phyloP scores from a whole-genome alignment of 108 stramenopile genomes.

The Mayamaea pseudoterrestris region DNA sequence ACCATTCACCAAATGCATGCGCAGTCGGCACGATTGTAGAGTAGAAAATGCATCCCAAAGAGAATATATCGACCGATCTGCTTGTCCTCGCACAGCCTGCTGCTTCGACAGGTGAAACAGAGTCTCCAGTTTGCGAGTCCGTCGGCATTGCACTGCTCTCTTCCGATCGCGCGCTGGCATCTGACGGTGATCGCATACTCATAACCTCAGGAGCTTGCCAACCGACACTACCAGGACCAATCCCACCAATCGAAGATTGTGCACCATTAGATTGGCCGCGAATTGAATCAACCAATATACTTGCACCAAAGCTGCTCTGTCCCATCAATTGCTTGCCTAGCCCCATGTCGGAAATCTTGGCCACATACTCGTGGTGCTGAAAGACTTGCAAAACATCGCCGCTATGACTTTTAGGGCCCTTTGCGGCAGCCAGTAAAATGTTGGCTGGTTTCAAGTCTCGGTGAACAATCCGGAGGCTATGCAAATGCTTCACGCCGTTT shows the following conservation, averaged over 20 bases:
- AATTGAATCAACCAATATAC: conserved; percentile 48
- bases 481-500: conserved; percentile 79
- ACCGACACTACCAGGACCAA: conserved; percentile 84
- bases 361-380: conserved; percentile 55
- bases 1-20: conserved; percentile 95
- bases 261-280: conserved; percentile 23
- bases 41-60: conserved; percentile 93
- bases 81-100: conserved; percentile 37
- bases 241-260: conserved; percentile 41
- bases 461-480: conserved; percentile 87
- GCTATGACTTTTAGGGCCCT: conserved; percentile 20
- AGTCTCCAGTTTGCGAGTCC: conserved; percentile 4
- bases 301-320: conserved; percentile 83
- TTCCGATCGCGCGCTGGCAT: conserved; percentile 26
- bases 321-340: conserved; percentile 86
- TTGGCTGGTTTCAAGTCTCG: conserved; percentile 88
- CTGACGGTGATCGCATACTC: conserved; percentile 61
- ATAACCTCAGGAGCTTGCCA: conserved; percentile 97
- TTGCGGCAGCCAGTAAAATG: conserved; percentile 65
- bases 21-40: conserved; percentile 76
- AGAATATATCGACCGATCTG: conserved; percentile 90
- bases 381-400: conserved; percentile 31
- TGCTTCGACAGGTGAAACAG: conserved; percentile 30
- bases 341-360: conserved; percentile 95
- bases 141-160: conserved; percentile 11